These are phyloP conservation scores for Daldinia loculata DNA, from an alignment of 495 filamentous ascomycete genomes.

Conservation along the genomic window DNA sequence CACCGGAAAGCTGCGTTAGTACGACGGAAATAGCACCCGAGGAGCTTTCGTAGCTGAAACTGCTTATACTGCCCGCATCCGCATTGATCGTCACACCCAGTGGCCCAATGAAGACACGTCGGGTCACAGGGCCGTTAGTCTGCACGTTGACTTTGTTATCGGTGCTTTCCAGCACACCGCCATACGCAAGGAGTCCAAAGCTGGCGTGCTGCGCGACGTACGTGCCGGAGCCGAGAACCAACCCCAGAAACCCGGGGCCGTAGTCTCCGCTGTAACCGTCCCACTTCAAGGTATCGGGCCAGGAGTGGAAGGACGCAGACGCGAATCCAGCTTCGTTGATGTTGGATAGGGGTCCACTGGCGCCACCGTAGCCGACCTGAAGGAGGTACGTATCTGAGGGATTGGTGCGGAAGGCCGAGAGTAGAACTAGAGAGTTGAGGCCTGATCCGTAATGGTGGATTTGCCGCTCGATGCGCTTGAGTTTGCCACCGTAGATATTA, in stretches of 20 bases:
- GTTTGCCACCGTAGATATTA: slow-evolving; percentile 58
- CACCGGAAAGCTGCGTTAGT: slow-evolving; percentile 35
- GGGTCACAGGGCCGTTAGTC: slow-evolving; percentile 52
- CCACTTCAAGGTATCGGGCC: slow-evolving; percentile 60
- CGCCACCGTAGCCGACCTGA: slow-evolving; percentile 60
- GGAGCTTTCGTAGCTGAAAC: slow-evolving; percentile 36
- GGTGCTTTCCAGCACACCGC: slow-evolving; percentile 43
- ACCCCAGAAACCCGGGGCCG: slow-evolving; percentile 59
- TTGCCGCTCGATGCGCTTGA: slow-evolving; percentile 60
- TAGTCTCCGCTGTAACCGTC: slow-evolving; percentile 64
- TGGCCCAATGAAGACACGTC: slow-evolving; percentile 54
- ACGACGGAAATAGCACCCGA: slow-evolving; percentile 37
- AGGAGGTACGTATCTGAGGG: slow-evolving; percentile 51
- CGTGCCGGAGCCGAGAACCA: slow-evolving; percentile 53
- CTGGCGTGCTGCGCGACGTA: slow-evolving; percentile 54
- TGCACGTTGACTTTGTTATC: slow-evolving; percentile 40
- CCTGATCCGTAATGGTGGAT: slow-evolving; percentile 66
- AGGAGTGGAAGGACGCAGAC: slow-evolving; percentile 61
- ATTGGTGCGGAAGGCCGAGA: slow-evolving; percentile 54
- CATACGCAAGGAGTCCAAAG: slow-evolving; percentile 55
- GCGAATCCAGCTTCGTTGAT: slow-evolving; percentile 60
- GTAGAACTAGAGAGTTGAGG: slow-evolving; percentile 61
- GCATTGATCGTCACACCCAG: slow-evolving; percentile 52
- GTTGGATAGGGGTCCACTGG: slow-evolving; percentile 58
- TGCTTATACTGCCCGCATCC: slow-evolving; percentile 52